Conservation (phyloP, 495 filamentous ascomycete species). For the Annulohypoxylon bovei region DNA sequence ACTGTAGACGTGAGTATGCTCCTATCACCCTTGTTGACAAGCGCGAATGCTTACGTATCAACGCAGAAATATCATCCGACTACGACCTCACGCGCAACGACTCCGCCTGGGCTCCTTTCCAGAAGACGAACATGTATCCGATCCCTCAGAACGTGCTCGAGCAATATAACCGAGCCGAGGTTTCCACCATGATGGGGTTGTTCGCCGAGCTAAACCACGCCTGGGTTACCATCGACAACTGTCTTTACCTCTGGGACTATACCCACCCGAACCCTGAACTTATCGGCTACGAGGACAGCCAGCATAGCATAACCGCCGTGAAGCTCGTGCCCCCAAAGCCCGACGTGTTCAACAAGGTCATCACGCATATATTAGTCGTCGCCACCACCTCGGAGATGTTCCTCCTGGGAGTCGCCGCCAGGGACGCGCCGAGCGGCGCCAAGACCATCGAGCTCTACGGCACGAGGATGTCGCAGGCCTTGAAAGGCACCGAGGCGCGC, state of each 20-base stretch:
- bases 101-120: conserved; percentile 86
- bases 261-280: conserved; percentile 84
- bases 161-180: conserved; percentile 84
- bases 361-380: conserved; percentile 88
- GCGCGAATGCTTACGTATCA: conserved; percentile 10
- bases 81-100: conserved; percentile 76
- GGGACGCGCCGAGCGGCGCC: conserved; percentile 66
- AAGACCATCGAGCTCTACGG: conserved; percentile 79
- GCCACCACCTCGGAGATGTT: conserved; percentile 85
- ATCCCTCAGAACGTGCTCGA: conserved; percentile 90
- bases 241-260: conserved; percentile 97
- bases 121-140: conserved; percentile 79
- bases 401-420: conserved; percentile 79
- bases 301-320: conserved; percentile 84
- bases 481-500: conserved; percentile 74
- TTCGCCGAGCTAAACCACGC: conserved; percentile 94
- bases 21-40: background rate
- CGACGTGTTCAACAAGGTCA: conserved; percentile 85
- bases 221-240: conserved; percentile 95
- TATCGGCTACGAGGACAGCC: conserved; percentile 91
- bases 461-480: conserved; percentile 79
- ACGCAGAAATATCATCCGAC: conserved; percentile 84
- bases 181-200: conserved; percentile 88
- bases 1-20: conserved; percentile 79
- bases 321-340: conserved; percentile 78